Conservation (phyloP, 2,329 filamentous ascomycete species). For the Penicillium sp. region DNA sequence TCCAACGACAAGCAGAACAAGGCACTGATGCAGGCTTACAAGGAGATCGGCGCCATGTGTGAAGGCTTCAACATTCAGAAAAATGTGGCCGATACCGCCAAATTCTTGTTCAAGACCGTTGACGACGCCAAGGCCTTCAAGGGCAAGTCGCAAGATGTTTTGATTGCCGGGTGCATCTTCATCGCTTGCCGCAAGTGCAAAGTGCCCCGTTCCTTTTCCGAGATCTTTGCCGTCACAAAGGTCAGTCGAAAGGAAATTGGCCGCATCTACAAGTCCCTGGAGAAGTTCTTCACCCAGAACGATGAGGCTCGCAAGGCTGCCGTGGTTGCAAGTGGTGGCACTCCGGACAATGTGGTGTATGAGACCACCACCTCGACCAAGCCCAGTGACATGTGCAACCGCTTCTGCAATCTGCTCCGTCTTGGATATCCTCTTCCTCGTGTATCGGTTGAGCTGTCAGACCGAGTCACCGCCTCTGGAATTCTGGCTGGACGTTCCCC, state of each 20-base stretch:
- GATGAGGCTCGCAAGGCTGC: conserved; percentile 53
- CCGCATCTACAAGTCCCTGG: conserved; percentile 85
- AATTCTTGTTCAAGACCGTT: conserved; percentile 90
- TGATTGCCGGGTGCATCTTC: conserved; percentile 96
- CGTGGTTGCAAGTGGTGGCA: conserved; percentile 46
- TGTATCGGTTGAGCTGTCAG: conserved; percentile 71
- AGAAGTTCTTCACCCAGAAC: conserved; percentile 76
- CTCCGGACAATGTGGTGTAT: conserved; percentile 53
- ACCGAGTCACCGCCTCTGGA: conserved; percentile 68
- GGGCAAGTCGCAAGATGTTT: conserved; percentile 86
- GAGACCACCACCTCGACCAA: conserved; percentile 69
- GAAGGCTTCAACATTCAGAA: conserved; percentile 77
- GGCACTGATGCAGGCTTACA: conserved; percentile 71
- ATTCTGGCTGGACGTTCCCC: conserved; percentile 88
- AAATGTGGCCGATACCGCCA: conserved; percentile 79
- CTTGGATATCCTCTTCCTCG: conserved; percentile 71
- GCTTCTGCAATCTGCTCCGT: conserved; percentile 80
- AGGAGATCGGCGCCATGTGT: conserved; percentile 80
- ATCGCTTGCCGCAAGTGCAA: conserved; percentile 89
- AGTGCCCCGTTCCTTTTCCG: conserved; percentile 82
- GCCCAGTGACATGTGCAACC: conserved; percentile 76
- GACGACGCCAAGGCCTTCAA: conserved; percentile 92
- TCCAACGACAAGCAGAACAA: conserved; percentile 79
- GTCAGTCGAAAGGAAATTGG: conserved; percentile 98
- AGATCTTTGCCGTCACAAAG: conserved; percentile 88